Conservation (phyloP, 257 asterid genomes). For the Schizonepeta tenuifolia region DNA sequence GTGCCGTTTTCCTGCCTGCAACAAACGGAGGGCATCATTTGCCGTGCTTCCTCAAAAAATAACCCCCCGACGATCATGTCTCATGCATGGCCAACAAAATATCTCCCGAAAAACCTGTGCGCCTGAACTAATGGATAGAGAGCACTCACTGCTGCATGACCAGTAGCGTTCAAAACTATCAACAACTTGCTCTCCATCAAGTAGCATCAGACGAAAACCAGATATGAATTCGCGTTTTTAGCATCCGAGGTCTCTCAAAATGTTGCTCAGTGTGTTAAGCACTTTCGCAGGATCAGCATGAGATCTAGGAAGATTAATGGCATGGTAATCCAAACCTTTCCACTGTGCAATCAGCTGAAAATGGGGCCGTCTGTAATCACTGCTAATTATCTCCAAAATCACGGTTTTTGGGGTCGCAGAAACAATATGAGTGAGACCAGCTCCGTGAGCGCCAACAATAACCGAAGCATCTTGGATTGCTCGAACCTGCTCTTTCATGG, state of each 20-base stretch:
- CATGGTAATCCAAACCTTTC: constrained; percentile 90
- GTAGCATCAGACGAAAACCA: background rate
- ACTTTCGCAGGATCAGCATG: constrained; percentile 66
- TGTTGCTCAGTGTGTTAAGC: constrained; percentile 53
- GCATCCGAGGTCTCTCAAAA: constrained; percentile 64
- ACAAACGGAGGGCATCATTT: background rate
- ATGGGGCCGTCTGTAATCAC: constrained; percentile 79
- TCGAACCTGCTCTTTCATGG: constrained; percentile 92
- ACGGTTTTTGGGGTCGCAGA: constrained; percentile 67
- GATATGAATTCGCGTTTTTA: background rate
- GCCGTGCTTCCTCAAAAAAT: no score
- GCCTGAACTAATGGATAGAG: background rate
- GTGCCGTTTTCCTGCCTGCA: background rate
- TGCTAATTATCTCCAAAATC: constrained; percentile 80
- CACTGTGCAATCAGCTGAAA: constrained; percentile 79
- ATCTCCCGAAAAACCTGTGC: background rate
- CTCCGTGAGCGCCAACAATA: constrained; percentile 97
- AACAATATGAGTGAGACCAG: constrained; percentile 89
- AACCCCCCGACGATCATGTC: background rate
- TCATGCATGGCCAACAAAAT: background rate
- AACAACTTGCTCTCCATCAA: background rate
- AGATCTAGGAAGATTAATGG: constrained; percentile 63
- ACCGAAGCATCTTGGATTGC: constrained; percentile 89
- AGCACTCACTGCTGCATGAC: background rate
- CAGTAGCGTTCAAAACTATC: background rate